Evolutionary conservation across 345 rosid species (phyloP).

Genomic region (Gossypium anomalum): DNA sequence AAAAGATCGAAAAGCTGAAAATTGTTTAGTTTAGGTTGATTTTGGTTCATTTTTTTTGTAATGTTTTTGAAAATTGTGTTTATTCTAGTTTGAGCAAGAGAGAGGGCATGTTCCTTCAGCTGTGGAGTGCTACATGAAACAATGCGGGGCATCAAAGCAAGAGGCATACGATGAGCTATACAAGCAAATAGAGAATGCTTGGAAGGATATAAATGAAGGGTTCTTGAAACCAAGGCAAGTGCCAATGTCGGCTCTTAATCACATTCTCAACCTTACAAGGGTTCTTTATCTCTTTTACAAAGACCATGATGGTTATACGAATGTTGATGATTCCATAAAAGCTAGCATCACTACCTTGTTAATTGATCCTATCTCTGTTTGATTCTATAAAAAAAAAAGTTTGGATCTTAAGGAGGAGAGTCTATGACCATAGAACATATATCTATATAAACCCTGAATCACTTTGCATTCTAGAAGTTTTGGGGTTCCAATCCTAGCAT

Average conservation of each 20-base stretch:
- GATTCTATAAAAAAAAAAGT: background rate
- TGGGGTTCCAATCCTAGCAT: too few species aligned
- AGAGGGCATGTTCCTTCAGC: conserved; percentile 25
- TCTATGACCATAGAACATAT: too few species aligned
- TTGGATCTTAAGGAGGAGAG: too few species aligned
- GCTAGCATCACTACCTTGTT: background rate
- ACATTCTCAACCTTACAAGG: background rate
- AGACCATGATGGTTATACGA: background rate
- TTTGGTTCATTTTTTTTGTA: background rate
- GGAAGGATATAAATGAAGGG: conserved; percentile 39
- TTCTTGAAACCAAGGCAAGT: conserved; percentile 14
- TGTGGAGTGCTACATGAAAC: conserved; percentile 32
- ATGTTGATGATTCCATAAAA: background rate
- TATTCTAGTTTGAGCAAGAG: conserved; percentile 14
- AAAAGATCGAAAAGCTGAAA: too few species aligned
- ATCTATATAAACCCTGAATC: too few species aligned
- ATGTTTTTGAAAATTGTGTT: background rate
- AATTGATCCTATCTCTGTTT: background rate
- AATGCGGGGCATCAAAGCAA: background rate
- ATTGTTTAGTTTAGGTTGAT: background rate
- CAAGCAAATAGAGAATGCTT: conserved; percentile 16
- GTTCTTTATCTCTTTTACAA: background rate
- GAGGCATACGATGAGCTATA: conserved; percentile 17
- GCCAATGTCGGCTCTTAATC: background rate
- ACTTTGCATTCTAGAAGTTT: too few species aligned